These are phyloP conservation scores for Daphne laureola DNA, from an alignment of 441 rosid species.

Conservation along the genomic window DNA sequence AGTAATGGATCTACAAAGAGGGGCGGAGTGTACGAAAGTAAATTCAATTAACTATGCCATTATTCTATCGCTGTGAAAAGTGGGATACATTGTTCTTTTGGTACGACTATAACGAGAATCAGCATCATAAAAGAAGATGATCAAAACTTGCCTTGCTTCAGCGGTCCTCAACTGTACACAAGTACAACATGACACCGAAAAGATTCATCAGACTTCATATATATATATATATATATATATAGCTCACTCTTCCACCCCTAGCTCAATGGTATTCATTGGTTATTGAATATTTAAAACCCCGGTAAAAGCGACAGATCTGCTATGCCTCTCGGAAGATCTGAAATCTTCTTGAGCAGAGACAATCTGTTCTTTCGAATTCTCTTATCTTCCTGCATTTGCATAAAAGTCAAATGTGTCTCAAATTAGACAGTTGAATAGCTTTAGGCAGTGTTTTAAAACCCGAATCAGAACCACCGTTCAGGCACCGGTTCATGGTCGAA, in stretches of 20 bases:
- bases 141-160: too few species aligned
- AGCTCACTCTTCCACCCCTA: neutral
- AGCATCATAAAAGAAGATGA: too few species aligned
- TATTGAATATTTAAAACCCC: constrained; percentile 44
- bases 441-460: neutral
- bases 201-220: neutral
- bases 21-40: neutral
- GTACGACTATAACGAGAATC: too few species aligned
- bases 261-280: neutral
- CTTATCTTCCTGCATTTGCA: constrained; percentile 59
- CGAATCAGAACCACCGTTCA: too few species aligned
- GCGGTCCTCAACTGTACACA: too few species aligned
- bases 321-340: constrained; percentile 74
- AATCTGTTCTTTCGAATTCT: constrained; percentile 76
- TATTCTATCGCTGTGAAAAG: too few species aligned
- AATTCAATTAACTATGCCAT: too few species aligned
- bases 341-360: constrained; percentile 62
- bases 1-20: neutral
- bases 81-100: too few species aligned
- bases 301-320: constrained; percentile 81
- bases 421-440: neutral
- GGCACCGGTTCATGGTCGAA: too few species aligned
- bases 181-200: too few species aligned
- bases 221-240: too few species aligned
- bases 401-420: neutral